Evolutionary conservation across 495 filamentous ascomycete species (phyloP).

Genomic region (Margaritispora aquatica): DNA sequence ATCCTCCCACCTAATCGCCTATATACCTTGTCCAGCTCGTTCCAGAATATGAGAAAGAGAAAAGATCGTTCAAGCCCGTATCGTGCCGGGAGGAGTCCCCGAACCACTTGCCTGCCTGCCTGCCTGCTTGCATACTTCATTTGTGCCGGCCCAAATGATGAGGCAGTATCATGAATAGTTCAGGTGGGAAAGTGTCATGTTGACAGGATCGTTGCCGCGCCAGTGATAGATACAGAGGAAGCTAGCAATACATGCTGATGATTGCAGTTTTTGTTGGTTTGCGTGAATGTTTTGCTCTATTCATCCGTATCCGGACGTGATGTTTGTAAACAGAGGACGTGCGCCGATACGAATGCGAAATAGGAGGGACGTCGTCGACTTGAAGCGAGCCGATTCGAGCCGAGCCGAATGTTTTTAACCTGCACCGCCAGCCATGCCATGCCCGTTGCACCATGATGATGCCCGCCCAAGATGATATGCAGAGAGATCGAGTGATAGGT

Average conservation of each 20-base stretch:
- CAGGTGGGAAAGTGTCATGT: too few relatives aligned
- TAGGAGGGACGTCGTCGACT: background rate
- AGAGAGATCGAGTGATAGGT: background rate
- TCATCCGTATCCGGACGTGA: too few relatives aligned
- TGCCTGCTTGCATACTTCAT: too few relatives aligned
- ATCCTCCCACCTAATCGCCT: background rate
- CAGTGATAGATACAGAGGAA: too few relatives aligned
- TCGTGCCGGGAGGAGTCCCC: background rate
- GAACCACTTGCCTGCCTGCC: too few relatives aligned
- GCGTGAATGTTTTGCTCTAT: too few relatives aligned
- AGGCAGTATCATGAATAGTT: too few relatives aligned
- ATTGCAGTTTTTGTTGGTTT: background rate
- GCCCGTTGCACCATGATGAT: background rate
- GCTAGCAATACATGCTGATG: background rate
- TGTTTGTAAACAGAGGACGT: constrained; percentile 1
- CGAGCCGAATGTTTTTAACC: background rate
- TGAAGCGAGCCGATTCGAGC: background rate
- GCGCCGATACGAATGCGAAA: background rate
- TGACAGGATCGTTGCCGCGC: too few relatives aligned
- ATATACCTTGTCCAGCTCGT: background rate
- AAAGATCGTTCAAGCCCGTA: background rate
- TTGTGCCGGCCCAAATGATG: too few relatives aligned
- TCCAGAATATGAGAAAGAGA: background rate
- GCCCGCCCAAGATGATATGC: background rate
- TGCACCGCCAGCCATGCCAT: background rate